Conservation (phyloP, 106 monocot species). For the Allium fistulosum region DNA sequence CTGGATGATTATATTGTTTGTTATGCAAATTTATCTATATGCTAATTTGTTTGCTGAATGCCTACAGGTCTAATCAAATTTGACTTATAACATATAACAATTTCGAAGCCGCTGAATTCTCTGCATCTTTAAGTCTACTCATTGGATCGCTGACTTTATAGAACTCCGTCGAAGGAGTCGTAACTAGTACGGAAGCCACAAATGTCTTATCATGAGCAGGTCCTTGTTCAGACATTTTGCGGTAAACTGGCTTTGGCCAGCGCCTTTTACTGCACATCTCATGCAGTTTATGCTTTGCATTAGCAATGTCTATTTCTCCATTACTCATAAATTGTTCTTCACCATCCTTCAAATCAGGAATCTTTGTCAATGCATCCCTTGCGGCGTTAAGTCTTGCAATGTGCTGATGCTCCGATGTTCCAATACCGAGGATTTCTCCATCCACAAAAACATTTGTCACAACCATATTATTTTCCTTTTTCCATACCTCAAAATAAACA, state of each 20-base stretch:
- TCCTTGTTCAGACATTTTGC: constrained; percentile 15
- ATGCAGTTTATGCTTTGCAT: constrained; percentile 34
- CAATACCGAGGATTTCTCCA: constrained; percentile 26
- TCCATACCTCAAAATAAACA: constrained; percentile 20
- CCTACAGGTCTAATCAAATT: too few species aligned
- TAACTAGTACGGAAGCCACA: constrained; percentile 37
- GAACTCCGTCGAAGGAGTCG: constrained; percentile 1
- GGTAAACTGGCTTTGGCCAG: constrained; percentile 41
- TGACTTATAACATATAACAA: constrained; percentile 4
- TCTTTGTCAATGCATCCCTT: constrained; percentile 39
- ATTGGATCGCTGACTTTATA: constrained; percentile 14
- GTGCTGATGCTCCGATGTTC: constrained; percentile 29
- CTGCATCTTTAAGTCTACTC: constrained; percentile 34
- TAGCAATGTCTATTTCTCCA: constrained; percentile 1
- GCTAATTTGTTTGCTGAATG: too few species aligned
- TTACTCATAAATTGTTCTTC: background rate
- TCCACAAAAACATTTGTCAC: constrained; percentile 31
- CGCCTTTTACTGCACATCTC: constrained; percentile 34
- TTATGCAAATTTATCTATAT: too few species aligned
- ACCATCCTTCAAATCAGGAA: background rate
- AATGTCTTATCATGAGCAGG: constrained; percentile 34
- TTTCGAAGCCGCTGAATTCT: constrained; percentile 41
- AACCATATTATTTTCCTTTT: constrained; percentile 6
- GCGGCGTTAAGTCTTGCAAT: constrained; percentile 58
- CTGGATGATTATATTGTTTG: too few species aligned